phyloP scores from a whole-genome alignment of 2,329 filamentous ascomycete genomes.

The Corynespora cassiicola region DNA sequence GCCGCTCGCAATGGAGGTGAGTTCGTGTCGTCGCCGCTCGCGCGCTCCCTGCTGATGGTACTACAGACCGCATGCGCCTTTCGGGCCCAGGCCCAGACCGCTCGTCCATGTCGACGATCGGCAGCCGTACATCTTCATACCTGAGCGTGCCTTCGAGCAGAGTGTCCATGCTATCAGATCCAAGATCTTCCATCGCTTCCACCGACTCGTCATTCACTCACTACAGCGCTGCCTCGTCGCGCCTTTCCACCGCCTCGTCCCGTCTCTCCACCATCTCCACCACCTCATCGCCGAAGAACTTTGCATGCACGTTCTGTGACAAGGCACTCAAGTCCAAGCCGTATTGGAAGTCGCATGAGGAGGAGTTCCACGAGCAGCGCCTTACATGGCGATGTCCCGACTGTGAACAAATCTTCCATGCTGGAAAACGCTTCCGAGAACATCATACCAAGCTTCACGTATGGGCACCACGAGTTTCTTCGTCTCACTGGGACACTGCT shows the following conservation, averaged over 20 bases:
- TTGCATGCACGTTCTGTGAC: constrained; percentile 59
- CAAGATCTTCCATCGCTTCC: constrained; percentile 44
- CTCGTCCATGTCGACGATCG: constrained; percentile 45
- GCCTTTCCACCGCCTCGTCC: constrained; percentile 45
- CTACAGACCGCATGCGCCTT: constrained; percentile 43
- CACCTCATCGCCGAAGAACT: constrained; percentile 44
- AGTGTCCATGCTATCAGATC: constrained; percentile 46
- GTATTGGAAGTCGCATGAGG: constrained; percentile 74
- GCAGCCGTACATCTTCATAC: constrained; percentile 44
- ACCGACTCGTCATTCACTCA: constrained; percentile 46
- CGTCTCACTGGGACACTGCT: constrained; percentile 9
- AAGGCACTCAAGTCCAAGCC: constrained; percentile 72
- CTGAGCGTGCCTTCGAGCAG: constrained; percentile 46
- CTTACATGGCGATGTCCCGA: constrained; percentile 72
- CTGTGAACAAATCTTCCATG: constrained; percentile 73
- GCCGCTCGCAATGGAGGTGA: constrained; percentile 47
- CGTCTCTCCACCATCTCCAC: constrained; percentile 44
- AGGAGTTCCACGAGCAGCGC: constrained; percentile 73
- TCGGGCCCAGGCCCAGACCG: constrained; percentile 38
- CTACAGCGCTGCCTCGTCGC: constrained; percentile 44
- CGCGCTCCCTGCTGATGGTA: constrained; percentile 25
- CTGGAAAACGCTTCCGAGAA: constrained; percentile 72
- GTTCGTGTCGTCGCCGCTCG: constrained; percentile 19
- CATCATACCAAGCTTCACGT: constrained; percentile 71
- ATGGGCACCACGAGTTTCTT: constrained; percentile 34